These are phyloP conservation scores for Camptophora hylomeconis DNA, from an alignment of 2,329 filamentous ascomycete species.

Conservation along the genomic window DNA sequence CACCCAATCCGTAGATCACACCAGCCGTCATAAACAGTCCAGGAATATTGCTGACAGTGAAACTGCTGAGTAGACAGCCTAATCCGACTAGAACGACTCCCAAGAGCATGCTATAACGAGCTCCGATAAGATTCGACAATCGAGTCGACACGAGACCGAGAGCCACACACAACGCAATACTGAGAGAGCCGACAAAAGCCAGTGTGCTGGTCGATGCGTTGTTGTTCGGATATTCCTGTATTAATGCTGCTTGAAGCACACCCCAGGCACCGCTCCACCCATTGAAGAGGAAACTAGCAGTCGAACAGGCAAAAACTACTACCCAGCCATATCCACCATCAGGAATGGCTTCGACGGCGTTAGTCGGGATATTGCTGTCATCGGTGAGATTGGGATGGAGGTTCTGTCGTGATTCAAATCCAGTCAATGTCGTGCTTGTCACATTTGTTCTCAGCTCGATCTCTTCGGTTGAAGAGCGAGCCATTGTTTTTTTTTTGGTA, in stretches of 20 bases:
- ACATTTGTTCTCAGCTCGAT: too few species aligned
- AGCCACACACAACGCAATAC: slow-evolving; percentile 35
- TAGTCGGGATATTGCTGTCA: too few species aligned
- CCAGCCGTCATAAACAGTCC: slow-evolving; percentile 37
- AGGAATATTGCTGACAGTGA: slow-evolving; percentile 31
- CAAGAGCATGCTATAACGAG: slow-evolving; percentile 32
- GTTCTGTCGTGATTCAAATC: too few species aligned
- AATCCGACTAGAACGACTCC: slow-evolving; percentile 39
- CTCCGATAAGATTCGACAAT: slow-evolving; percentile 38
- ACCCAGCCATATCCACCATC: slow-evolving; percentile 46
- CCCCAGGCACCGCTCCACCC: slow-evolving; percentile 37
- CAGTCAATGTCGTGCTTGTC: too few species aligned
- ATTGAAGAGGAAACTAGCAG: slow-evolving; percentile 43
- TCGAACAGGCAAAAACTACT: slow-evolving; percentile 36
- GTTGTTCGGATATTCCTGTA: slow-evolving; percentile 28
- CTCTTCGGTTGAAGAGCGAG: too few species aligned
- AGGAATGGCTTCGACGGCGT: slow-evolving; percentile 32
- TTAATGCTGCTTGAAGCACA: slow-evolving; percentile 43
- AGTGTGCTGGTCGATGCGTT: slow-evolving; percentile 39
- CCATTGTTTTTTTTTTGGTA: too few species aligned
- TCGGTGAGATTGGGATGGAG: too few species aligned
- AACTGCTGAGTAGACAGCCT: slow-evolving; percentile 34
- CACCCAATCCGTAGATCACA: slow-evolving; percentile 32
- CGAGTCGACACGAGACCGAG: slow-evolving; percentile 40
- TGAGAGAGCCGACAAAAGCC: slow-evolving; percentile 45